Conservation (phyloP, 2,329 filamentous ascomycete genomes). For the Ceratocystis huliohia region DNA sequence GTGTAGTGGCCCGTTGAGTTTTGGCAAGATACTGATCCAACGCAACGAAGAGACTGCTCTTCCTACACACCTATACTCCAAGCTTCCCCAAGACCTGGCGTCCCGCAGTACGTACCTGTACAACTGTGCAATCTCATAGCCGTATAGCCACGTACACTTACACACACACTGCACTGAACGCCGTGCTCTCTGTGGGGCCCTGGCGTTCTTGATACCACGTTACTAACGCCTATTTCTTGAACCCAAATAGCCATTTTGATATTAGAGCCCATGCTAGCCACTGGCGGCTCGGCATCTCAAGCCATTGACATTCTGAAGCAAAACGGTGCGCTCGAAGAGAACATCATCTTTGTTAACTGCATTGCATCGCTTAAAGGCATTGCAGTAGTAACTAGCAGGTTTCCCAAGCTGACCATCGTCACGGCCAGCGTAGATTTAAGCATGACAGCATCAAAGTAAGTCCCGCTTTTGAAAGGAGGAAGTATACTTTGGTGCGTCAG, state of each 20-base stretch:
- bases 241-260: conserved; percentile 23
- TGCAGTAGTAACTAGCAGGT: conserved; percentile 22
- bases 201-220: neutral
- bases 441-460: conserved; percentile 22
- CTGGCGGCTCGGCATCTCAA: conserved; percentile 23
- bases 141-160: neutral
- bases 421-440: conserved; percentile 23
- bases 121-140: neutral
- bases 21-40: conserved; percentile 28
- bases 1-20: conserved; percentile 25
- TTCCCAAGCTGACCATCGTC: conserved; percentile 24
- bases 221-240: neutral
- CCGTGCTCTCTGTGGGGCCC: neutral
- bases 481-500: neutral
- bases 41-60: conserved; percentile 27
- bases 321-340: conserved; percentile 23
- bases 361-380: conserved; percentile 25
- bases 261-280: conserved; percentile 25
- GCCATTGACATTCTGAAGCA: conserved; percentile 23
- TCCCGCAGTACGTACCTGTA: conserved; percentile 14
- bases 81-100: conserved; percentile 25
- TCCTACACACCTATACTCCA: conserved; percentile 26
- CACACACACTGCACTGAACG: neutral
- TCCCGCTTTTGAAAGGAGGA: neutral
- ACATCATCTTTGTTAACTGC: conserved; percentile 27